These are phyloP conservation scores for Quercus tomentella DNA, from an alignment of 331 rosid genomes.

Conservation along the genomic window DNA sequence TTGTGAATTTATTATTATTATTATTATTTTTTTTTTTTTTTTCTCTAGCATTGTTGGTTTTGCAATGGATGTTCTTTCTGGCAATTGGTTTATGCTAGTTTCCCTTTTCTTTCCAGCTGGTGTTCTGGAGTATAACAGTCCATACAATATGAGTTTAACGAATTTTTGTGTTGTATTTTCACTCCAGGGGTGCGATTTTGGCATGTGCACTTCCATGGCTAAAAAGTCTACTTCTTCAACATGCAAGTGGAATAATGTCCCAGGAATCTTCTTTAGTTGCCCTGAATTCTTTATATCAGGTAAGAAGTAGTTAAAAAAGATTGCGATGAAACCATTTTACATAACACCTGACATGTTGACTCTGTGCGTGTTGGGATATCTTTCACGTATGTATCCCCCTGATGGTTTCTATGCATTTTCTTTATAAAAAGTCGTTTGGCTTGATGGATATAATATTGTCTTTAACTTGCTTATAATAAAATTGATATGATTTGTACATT, in stretches of 20 bases:
- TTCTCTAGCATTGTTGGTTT: not conserved
- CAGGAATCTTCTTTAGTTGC: constrained; percentile 64
- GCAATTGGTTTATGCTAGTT: not conserved
- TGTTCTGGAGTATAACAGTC: not conserved
- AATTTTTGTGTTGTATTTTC: not conserved
- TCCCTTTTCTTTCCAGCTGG: not conserved
- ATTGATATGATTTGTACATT: not conserved
- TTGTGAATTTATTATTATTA: no score
- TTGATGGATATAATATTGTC: not conserved
- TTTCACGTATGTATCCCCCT: no score
- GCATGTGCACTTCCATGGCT: constrained; percentile 79
- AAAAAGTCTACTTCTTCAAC: constrained; percentile 61
- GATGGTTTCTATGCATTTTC: not conserved
- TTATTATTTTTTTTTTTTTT: no score
- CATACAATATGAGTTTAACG: not conserved
- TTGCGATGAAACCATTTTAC: not conserved
- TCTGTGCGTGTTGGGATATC: not conserved
- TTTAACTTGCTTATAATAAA: not conserved
- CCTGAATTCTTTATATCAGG: constrained; percentile 76
- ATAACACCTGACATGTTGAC: not conserved
- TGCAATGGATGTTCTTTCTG: not conserved
- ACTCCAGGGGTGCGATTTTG: constrained; percentile 67
- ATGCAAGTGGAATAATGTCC: constrained; percentile 69
- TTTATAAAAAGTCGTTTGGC: not conserved
- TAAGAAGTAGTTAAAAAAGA: constrained; percentile 17